These are phyloP conservation scores for Rhodamnia argentea DNA, from an alignment of 345 rosid species.

Conservation along the genomic window DNA sequence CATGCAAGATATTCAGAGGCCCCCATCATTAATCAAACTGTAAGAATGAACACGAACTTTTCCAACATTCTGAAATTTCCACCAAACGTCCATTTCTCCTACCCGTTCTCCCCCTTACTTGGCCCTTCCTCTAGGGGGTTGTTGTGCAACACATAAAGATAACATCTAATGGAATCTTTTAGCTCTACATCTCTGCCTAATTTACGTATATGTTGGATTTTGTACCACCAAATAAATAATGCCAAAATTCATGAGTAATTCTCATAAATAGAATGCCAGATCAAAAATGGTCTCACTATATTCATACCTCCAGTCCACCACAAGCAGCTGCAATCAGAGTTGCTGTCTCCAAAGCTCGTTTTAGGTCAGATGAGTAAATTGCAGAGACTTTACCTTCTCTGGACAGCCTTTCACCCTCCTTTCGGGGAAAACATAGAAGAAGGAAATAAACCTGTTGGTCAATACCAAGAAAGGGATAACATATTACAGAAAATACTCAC, in stretches of 20 bases:
- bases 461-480: not conserved
- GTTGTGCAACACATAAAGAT: not conserved
- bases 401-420: constrained; percentile 67
- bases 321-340: constrained; percentile 55
- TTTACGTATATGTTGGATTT: not conserved
- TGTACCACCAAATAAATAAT: not conserved
- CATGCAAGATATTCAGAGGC: not conserved
- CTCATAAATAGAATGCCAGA: not conserved
- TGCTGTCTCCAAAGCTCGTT: constrained; percentile 77
- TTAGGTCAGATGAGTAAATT: constrained; percentile 77
- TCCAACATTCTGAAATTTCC: not conserved
- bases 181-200: not conserved
- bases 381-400: constrained; percentile 47
- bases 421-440: not conserved
- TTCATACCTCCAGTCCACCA: constrained; percentile 47
- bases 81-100: too few relatives aligned
- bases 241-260: not conserved
- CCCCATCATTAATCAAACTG: not conserved
- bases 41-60: not conserved
- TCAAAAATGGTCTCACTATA: not conserved
- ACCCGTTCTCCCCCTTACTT: too few relatives aligned
- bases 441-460: not conserved
- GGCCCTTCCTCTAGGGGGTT: too few relatives aligned
- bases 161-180: not conserved
- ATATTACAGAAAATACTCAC: too few relatives aligned